These are phyloP conservation scores for Tricladium varicosporioides DNA, from an alignment of 2,329 filamentous ascomycete species.

Conservation along the genomic window DNA sequence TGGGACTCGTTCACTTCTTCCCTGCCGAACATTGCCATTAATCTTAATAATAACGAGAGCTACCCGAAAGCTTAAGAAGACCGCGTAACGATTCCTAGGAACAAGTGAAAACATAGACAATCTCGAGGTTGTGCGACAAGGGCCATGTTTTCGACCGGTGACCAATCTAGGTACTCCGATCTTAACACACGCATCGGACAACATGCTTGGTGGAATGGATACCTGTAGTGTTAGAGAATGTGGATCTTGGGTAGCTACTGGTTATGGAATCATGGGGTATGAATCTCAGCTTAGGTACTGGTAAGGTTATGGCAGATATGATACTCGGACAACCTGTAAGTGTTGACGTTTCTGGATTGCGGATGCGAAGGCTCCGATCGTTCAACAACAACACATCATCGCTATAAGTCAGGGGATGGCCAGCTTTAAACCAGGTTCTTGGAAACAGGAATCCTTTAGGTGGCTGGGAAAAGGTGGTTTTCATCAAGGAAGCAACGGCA, in stretches of 20 bases:
- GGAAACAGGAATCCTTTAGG: too few species aligned
- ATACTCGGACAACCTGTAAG: conserved; percentile 56
- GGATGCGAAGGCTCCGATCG: conserved; percentile 24
- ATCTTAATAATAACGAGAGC: conserved; percentile 46
- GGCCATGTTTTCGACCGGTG: conserved; percentile 72
- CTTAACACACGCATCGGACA: conserved; percentile 55
- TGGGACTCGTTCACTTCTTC: conserved; percentile 61
- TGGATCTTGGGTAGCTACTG: conserved; percentile 68
- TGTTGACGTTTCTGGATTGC: conserved; percentile 56
- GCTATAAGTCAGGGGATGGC: too few species aligned
- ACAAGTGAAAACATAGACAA: conserved; percentile 42
- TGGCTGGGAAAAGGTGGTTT: too few species aligned
- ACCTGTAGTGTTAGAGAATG: conserved; percentile 44
- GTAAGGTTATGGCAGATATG: conserved; percentile 69
- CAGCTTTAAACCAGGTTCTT: too few species aligned
- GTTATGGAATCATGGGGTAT: conserved; percentile 78
- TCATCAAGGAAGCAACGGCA: too few species aligned
- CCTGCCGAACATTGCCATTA: conserved; percentile 55
- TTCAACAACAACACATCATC: too few species aligned
- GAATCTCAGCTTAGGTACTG: conserved; percentile 62
- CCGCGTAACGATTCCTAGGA: conserved; percentile 49
- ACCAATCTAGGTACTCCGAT: conserved; percentile 64
- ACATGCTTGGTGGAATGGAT: conserved; percentile 49
- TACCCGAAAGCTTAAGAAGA: conserved; percentile 48
- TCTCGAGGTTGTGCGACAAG: conserved; percentile 61